Evolutionary conservation across 148 eudicot species (phyloP).

Genomic region (Heliosperma pusillum): DNA sequence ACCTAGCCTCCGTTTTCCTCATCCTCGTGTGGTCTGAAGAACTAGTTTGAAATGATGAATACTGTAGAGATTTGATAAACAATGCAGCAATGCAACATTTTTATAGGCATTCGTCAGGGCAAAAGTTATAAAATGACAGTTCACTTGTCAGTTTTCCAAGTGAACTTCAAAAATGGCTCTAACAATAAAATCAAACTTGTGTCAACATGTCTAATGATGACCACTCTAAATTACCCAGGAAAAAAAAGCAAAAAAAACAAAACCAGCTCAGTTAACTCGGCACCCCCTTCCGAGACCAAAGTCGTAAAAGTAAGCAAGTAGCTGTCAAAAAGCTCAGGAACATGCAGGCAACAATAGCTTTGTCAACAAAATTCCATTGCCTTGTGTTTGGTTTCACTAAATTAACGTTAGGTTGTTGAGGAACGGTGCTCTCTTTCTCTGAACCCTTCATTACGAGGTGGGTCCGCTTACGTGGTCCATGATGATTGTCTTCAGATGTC

Average conservation of each 20-base stretch:
- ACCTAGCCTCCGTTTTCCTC: too few relatives aligned
- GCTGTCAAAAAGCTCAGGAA: not conserved
- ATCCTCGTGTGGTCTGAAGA: too few relatives aligned
- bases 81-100: too few relatives aligned
- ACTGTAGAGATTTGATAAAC: too few relatives aligned
- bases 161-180: too few relatives aligned
- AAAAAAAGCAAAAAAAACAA: not conserved
- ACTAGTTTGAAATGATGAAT: too few relatives aligned
- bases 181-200: too few relatives aligned
- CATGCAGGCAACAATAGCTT: not conserved
- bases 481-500: slow-evolving; percentile 4
- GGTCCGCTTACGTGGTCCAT: not conserved
- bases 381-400: not conserved
- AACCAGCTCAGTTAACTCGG: not conserved
- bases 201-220: too few relatives aligned
- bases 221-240: not conserved
- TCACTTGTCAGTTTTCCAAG: too few relatives aligned
- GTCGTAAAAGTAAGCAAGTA: not conserved
- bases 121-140: too few relatives aligned
- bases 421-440: not conserved
- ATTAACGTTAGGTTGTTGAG: not conserved
- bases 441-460: not conserved
- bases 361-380: not conserved
- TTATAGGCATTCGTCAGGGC: too few relatives aligned
- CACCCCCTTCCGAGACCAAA: not conserved